Percentiles rank a stretch among this genome's conserved stretches.
Conservation (phyloP, 2,329 filamentous ascomycete genomes). For the Emmonsia crescens region DNA sequence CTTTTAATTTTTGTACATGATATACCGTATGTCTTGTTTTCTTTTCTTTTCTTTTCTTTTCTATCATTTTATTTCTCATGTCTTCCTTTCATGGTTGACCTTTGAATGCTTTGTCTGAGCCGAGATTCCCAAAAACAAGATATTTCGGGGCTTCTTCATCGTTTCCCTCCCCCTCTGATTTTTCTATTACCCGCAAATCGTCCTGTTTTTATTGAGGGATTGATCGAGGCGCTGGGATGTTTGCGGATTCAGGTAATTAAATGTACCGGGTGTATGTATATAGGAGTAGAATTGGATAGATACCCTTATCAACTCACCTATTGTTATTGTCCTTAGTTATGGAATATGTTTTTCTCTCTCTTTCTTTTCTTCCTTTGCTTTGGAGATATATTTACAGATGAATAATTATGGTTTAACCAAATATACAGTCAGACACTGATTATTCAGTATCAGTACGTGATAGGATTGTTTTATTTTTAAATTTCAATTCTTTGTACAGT, state of each 20-base stretch:
- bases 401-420: neutral
- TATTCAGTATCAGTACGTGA: neutral
- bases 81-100: neutral
- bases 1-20: neutral
- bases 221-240: neutral
- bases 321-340: neutral
- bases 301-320: neutral
- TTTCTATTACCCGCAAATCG: neutral
- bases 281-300: constrained; percentile 2
- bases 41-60: neutral
- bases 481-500: too few relatives aligned
- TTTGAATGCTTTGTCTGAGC: neutral
- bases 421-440: neutral
- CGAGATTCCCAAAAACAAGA: neutral
- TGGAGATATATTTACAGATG: neutral
- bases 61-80: neutral
- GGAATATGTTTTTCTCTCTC: neutral
- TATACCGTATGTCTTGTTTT: neutral
- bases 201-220: neutral
- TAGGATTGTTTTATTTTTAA: too few relatives aligned
- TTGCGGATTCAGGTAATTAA: neutral
- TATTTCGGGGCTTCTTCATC: neutral
- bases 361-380: neutral
- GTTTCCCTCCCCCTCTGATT: neutral
- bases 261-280: neutral